phyloP scores from a whole-genome alignment of 176 grass and related monocot genomes.

The Otatea glauca region DNA sequence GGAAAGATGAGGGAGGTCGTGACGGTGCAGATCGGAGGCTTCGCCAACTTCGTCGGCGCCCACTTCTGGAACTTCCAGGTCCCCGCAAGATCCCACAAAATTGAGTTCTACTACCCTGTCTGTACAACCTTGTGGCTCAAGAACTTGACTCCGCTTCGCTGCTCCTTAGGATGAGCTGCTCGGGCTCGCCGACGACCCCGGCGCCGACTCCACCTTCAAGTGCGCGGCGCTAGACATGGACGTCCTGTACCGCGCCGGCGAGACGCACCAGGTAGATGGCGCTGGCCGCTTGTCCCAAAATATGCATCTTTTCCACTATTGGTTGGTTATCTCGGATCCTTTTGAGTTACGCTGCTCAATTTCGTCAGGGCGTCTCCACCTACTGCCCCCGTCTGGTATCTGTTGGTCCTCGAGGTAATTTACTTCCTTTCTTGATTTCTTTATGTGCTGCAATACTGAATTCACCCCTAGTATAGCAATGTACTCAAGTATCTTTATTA shows the following conservation, averaged over 20 bases:
- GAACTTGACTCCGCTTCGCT: neutral
- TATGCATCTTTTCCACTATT: neutral
- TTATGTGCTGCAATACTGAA: neutral
- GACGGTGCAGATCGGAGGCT: slow-evolving; percentile 61
- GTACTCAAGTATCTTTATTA: neutral
- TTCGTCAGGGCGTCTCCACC: slow-evolving; percentile 69
- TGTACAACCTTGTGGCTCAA: neutral
- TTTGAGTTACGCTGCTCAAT: slow-evolving; percentile 19
- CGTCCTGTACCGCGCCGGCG: slow-evolving; percentile 74
- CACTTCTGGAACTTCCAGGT: slow-evolving; percentile 73
- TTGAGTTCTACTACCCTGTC: neutral
- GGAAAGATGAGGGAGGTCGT: slow-evolving; percentile 55
- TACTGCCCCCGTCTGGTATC: slow-evolving; percentile 88
- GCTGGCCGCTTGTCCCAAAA: neutral
- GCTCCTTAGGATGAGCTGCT: slow-evolving; percentile 88
- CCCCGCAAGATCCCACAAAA: neutral
- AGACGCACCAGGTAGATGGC: slow-evolving; percentile 75
- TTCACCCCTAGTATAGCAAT: neutral
- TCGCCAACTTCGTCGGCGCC: slow-evolving; percentile 57
- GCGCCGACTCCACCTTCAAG: slow-evolving; percentile 59
- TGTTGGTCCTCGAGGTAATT: slow-evolving; percentile 74
- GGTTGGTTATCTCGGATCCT: neutral
- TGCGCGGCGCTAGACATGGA: slow-evolving; percentile 70
- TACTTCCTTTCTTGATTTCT: neutral
- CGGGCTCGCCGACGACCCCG: slow-evolving; percentile 70